Base-by-base conservation (phyloP, 768 basidiomycete species). In the Termitomyces sp. region DNA sequence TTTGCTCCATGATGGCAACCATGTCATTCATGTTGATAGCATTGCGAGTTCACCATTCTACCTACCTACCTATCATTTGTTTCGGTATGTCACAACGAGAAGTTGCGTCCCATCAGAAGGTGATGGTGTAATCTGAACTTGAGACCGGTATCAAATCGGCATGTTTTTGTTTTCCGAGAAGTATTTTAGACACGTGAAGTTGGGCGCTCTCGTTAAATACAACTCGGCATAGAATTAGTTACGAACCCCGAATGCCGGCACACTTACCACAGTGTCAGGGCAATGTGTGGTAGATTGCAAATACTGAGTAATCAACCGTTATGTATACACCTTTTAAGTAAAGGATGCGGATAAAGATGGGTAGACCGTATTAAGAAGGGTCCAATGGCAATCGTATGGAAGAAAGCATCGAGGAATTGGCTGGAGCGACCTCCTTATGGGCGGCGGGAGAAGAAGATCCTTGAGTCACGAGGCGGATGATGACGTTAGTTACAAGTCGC, bases 391-490 rank as follows among this genome's bases (percentile, higher is more conserved):
- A 62, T 53, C 58, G 56, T 41, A 49, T 53, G 56, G 52, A 56
- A 37, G 31, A 13, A 55, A 10, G 41, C 18, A 58, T 59, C 50
- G 55, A 59, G 56, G n/a, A 52, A 58, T 51, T 29, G 13, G 36
- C 36, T 49, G 29, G 39, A 49, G 31, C 27, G 46, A 51, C 52
- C 37, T 32, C 60, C 24, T 46, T 57, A 59, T 58, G 55, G 55
- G 56, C n/a, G 26, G 44, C 58, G 61, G 58, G 46, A 62, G 58
- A 59, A 59, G 58, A 47, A n/a, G 52, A 44, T 56, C 32, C 53
- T 53, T 46, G 48, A 42, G 49, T 58, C 52, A 46, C 56, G 47
- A 39, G 53, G 46, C 47, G 46, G 39, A 36, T 39, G 37, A 34
- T 49, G 43, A 27, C 26, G 24, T 22, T n/a, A 12, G n/a, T 4